phyloP scores from a whole-genome alignment of 164 flowering plant species.

The Kalanchoe fedtschenkoi region DNA sequence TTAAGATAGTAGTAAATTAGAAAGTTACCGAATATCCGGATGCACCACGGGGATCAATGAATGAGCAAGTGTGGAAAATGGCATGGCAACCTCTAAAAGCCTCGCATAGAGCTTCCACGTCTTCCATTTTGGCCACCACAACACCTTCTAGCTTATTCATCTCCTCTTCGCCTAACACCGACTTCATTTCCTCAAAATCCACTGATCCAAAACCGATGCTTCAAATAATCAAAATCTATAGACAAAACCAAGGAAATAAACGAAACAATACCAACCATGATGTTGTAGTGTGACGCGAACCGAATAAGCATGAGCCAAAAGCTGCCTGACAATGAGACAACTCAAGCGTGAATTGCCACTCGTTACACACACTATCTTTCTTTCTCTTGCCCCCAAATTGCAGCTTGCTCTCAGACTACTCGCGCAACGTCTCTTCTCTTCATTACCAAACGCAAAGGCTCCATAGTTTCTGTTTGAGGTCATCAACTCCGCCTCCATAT shows the following conservation, averaged over 20 bases:
- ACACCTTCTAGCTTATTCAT: conserved; percentile 24
- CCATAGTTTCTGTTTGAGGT: no score
- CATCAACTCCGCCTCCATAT: no score
- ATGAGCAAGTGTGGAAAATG: conserved; percentile 35
- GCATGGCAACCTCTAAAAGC: conserved; percentile 35
- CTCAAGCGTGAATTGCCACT: conserved; percentile 28
- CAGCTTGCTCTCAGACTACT: conserved; percentile 4
- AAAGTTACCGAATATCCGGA: conserved; percentile 42
- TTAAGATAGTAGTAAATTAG: no score
- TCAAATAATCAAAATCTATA: background rate
- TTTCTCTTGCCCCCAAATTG: conserved; percentile 15
- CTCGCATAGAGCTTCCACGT: conserved; percentile 20
- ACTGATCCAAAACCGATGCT: conserved; percentile 7
- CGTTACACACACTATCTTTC: conserved; percentile 29
- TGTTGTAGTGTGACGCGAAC: conserved; percentile 26
- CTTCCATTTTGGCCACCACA: conserved; percentile 22
- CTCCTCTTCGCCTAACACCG: conserved; percentile 17
- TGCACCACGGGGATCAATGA: conserved; percentile 31
- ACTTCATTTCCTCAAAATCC: conserved; percentile 24
- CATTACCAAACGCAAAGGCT: background rate
- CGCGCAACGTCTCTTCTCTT: conserved; percentile 5
- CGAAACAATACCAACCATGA: conserved; percentile 7
- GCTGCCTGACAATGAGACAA: conserved; percentile 19
- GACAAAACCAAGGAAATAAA: background rate
- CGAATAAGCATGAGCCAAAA: conserved; percentile 23